Evolutionary conservation across 2,329 filamentous ascomycete genomes (phyloP).

Genomic region (Aspergillus udagawae): DNA sequence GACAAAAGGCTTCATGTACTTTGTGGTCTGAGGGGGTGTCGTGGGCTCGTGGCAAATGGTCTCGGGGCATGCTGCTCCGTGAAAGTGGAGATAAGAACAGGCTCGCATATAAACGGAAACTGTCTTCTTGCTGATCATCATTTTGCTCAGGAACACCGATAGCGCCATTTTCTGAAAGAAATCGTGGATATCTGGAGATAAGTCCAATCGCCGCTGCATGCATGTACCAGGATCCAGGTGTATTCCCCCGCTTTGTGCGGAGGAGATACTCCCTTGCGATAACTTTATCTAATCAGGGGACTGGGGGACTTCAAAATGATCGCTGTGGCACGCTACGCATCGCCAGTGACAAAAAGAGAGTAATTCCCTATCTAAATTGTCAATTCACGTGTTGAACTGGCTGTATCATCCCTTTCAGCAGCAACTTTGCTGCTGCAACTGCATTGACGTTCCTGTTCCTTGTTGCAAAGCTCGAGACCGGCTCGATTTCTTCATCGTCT

Average conservation of each 20-base stretch:
- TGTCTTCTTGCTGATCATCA: neutral
- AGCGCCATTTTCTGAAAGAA: neutral
- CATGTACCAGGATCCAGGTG: neutral
- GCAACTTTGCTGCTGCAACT: slow-evolving; percentile 1
- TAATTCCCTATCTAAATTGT: neutral
- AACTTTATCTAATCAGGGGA: neutral
- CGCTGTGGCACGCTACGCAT: neutral
- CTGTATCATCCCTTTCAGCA: neutral
- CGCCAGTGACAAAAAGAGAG: neutral
- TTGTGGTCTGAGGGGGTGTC: neutral
- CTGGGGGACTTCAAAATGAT: neutral
- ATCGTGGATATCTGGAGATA: neutral
- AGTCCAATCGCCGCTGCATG: neutral
- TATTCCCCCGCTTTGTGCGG: neutral
- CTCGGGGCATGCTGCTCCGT: neutral
- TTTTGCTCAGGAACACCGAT: neutral
- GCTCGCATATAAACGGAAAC: neutral
- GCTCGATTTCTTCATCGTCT: slow-evolving; percentile 15
- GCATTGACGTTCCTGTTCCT: neutral
- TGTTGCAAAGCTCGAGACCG: neutral
- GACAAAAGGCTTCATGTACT: neutral
- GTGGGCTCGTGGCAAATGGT: neutral
- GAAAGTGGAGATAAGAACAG: neutral
- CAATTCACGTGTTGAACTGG: neutral
- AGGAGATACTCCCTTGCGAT: neutral